These are phyloP conservation scores for Pisolithus thermaeus DNA, from an alignment of 1,284 basidiomycete species.

Conservation along the genomic window DNA sequence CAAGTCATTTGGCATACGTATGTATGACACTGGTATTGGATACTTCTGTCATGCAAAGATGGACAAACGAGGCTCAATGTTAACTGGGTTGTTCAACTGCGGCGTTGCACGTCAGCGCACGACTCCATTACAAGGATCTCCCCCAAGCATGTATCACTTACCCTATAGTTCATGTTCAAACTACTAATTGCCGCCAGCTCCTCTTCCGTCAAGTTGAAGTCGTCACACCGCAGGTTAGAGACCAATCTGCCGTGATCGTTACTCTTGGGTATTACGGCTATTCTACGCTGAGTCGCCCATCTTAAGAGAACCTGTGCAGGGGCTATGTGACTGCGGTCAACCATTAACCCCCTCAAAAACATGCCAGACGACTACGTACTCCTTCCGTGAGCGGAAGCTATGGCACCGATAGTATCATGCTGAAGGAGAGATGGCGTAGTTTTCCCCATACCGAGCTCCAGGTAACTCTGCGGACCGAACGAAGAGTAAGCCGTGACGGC, in stretches of 20 bases:
- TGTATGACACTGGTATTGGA: too few relatives aligned
- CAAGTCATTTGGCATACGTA: too few relatives aligned
- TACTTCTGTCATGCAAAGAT: slow-evolving; percentile 54
- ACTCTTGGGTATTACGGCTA: slow-evolving; percentile 78
- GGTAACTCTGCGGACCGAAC: slow-evolving; percentile 65
- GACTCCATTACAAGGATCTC: background rate
- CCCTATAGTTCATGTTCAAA: slow-evolving; percentile 62
- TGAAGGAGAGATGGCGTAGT: slow-evolving; percentile 46
- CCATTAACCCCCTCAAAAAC: background rate
- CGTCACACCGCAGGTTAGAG: slow-evolving; percentile 54
- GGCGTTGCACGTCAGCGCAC: too few relatives aligned
- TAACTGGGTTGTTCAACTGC: slow-evolving; percentile 66
- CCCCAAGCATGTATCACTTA: slow-evolving; percentile 23
- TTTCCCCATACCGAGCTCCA: slow-evolving; percentile 57
- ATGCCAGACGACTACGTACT: slow-evolving; percentile 33
- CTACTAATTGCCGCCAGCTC: slow-evolving; percentile 57
- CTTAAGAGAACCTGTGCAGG: slow-evolving; percentile 65
- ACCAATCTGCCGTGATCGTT: slow-evolving; percentile 48
- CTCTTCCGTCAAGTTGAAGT: slow-evolving; percentile 53
- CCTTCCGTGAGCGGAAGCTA: slow-evolving; percentile 51
- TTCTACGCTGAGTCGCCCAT: slow-evolving; percentile 72
- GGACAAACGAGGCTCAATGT: slow-evolving; percentile 55
- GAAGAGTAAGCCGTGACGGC: slow-evolving; percentile 76
- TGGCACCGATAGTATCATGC: slow-evolving; percentile 40
- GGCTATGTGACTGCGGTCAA: slow-evolving; percentile 29